These are phyloP conservation scores for Centrapalus pauciflorus DNA, from an alignment of 129 eudicot species.

Conservation along the genomic window DNA sequence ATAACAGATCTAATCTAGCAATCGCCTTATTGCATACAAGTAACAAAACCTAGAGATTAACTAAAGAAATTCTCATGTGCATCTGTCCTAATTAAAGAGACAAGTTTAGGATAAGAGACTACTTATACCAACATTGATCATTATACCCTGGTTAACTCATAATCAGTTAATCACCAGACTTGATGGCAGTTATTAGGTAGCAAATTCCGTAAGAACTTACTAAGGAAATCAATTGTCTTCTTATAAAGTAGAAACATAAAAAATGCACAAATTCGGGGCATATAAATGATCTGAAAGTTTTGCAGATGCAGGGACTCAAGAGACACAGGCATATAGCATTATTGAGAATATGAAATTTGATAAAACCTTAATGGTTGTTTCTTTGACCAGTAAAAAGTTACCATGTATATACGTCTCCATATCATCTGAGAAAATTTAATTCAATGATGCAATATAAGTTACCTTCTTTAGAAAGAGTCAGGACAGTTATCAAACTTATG, in stretches of 20 bases:
- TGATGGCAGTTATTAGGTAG: neutral
- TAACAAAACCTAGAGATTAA: neutral
- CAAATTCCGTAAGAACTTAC: neutral
- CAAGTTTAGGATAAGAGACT: neutral
- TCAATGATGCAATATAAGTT: neutral
- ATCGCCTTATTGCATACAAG: neutral
- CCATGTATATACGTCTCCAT: neutral
- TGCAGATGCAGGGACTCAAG: neutral
- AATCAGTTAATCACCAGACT: slow-evolving; percentile 1
- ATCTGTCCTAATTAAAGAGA: neutral
- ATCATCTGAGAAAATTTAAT: neutral
- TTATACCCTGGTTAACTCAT: neutral
- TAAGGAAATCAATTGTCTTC: neutral
- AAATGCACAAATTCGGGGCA: neutral
- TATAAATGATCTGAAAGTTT: neutral
- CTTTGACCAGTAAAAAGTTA: neutral
- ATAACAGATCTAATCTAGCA: too few species aligned
- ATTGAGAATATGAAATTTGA: neutral
- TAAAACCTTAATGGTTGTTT: neutral
- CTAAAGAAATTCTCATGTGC: neutral
- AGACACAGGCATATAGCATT: neutral
- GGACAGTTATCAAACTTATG: neutral
- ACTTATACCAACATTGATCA: neutral
- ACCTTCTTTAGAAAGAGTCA: neutral
- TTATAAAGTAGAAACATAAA: neutral